Evolutionary conservation across 2,329 filamentous ascomycete species (phyloP), one percentile per base, ranked within the genome.

Genomic region (Ceratocystis cacaofunesta): DNA sequence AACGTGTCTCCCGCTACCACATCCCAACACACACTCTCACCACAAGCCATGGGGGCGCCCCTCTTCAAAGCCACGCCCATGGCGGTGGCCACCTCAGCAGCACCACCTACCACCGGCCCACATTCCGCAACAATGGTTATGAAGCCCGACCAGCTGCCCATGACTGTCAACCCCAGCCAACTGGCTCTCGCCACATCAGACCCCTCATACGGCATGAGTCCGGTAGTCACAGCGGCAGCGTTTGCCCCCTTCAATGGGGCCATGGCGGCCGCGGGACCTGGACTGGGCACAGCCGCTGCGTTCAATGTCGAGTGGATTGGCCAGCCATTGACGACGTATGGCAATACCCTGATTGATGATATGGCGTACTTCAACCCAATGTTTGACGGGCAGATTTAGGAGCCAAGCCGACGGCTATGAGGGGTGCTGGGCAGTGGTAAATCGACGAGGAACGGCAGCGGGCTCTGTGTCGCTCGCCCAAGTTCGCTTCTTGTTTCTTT

Each of bases 121-220:
- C 48, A 52, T 19, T 2, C n/a, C 12, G 25, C 48, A 25, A n/a
- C 43, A 8, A 48, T 55, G 50, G 10, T 30, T 10, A 55, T 60
- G n/a, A 62, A 65, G 44, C 7, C 7, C 17, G 64, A 65, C 15
- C 36, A 48, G 41, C 44, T 55, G 28, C 58, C 43, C 55, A 61
- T 58, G 57, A 65, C 64, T n/a, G 61, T 66, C n/a, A 60, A 66
- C 32, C 65, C 65, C 8, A 66, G 61, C 30, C 61, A 66, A 28
- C 62, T 64, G 48, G 50, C 48, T 5, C 62, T 64, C 30, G 62
- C 32, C 5, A 22, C 50, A 17, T 44, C 60, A 22, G 32, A 32
- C 30, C 30, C 30, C 5, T 32, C 17, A 6, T 60, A 28, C 7
- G 57, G 57, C 8, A 6, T 19, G 28, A n/a, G 17, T 32, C 28